phyloP scores from a whole-genome alignment of 2,329 filamentous ascomycete genomes.

The Remersonia thermophila region DNA sequence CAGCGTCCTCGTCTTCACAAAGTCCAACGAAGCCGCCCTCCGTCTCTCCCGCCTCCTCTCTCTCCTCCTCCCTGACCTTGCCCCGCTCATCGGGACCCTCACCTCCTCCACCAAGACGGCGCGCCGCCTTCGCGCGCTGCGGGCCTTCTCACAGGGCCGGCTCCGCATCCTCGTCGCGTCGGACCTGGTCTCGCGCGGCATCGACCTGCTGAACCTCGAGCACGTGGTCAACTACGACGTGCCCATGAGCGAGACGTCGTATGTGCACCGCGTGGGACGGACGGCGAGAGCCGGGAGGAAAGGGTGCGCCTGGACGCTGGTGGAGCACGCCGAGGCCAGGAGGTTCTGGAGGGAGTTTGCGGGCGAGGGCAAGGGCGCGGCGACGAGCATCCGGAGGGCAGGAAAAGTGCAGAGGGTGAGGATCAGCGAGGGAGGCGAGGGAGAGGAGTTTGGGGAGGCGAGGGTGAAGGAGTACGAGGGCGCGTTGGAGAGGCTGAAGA shows the following conservation, averaged over 20 bases:
- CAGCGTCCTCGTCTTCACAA: constrained; percentile 70
- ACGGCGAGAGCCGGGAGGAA: constrained; percentile 69
- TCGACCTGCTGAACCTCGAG: constrained; percentile 67
- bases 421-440: constrained; percentile 28
- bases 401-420: constrained; percentile 36
- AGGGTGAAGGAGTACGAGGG: constrained; percentile 36
- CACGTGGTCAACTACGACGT: constrained; percentile 94
- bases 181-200: constrained; percentile 82
- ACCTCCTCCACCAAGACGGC: constrained; percentile 69
- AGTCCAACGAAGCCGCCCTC: constrained; percentile 78
- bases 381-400: constrained; percentile 26
- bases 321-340: constrained; percentile 67
- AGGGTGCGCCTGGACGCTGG: constrained; percentile 77
- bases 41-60: constrained; percentile 70
- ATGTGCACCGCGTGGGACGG: constrained; percentile 84
- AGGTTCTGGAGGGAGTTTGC: constrained; percentile 89
- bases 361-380: constrained; percentile 35
- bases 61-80: constrained; percentile 49
- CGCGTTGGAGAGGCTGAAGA: constrained; percentile 50
- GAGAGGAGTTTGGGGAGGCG: constrained; percentile 32
- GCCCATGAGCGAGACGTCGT: constrained; percentile 65
- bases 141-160: constrained; percentile 49
- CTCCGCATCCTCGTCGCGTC: constrained; percentile 74
- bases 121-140: constrained; percentile 53
- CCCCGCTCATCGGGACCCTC: constrained; percentile 51